phyloP scores from a whole-genome alignment of 495 filamentous ascomycete genomes.

The Aspergillus cavernicola region DNA sequence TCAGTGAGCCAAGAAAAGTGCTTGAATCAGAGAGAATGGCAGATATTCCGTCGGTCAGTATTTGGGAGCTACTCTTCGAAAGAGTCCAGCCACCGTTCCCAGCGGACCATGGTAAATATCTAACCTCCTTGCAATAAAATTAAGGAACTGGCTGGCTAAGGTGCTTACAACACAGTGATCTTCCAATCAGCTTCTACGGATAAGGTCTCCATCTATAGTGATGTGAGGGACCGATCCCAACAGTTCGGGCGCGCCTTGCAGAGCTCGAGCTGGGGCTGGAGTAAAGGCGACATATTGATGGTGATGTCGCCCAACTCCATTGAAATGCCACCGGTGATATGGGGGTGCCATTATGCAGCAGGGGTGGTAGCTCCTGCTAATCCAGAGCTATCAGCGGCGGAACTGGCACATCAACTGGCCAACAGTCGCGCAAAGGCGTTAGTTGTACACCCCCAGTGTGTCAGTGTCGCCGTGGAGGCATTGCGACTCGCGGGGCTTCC shows the following conservation, averaged over 20 bases:
- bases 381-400: conserved; percentile 71
- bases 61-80: no score
- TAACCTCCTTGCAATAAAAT: no score
- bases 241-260: conserved; percentile 71
- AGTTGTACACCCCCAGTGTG: conserved; percentile 60
- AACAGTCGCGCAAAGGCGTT: conserved; percentile 68
- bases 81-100: no score
- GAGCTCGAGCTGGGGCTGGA: conserved; percentile 65
- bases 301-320: conserved; percentile 65
- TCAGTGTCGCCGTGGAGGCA: conserved; percentile 57
- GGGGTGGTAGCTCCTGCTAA: conserved; percentile 76
- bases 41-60: no score
- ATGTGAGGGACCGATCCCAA: neutral
- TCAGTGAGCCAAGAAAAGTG: no score
- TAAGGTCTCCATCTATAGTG: neutral
- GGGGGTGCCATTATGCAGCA: conserved; percentile 75
- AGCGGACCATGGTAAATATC: no score
- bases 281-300: conserved; percentile 66
- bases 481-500: conserved; percentile 60
- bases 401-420: conserved; percentile 75
- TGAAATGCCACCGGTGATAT: conserved; percentile 60
- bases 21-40: no score
- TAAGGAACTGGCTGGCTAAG: no score
- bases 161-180: conserved; percentile 1
- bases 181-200: conserved; percentile 1